Conservation (phyloP, 352 stramenopile species). For the Phytopythium cucurbitacearum region DNA sequence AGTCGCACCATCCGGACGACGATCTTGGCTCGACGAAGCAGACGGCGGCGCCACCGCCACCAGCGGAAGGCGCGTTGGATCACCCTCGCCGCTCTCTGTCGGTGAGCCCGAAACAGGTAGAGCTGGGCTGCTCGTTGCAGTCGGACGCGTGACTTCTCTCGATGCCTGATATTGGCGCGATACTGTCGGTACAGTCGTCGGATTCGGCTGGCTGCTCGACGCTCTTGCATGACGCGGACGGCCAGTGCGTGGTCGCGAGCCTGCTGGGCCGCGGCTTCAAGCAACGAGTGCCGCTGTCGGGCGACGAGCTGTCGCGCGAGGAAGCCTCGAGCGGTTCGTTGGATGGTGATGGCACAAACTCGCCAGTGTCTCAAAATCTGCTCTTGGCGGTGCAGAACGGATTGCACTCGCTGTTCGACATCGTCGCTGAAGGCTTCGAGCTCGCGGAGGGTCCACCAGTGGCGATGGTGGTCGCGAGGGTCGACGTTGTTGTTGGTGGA, state of each 20-base stretch:
- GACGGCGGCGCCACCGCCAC: constrained; percentile 24
- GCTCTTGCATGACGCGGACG: constrained; percentile 13
- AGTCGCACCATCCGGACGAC: constrained; percentile 25
- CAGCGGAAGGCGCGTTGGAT: constrained; percentile 35
- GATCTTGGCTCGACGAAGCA: constrained; percentile 17
- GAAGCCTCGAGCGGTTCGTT: constrained; percentile 34
- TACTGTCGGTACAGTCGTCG: constrained; percentile 32
- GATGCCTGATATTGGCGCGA: constrained; percentile 9
- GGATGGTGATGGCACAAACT: constrained; percentile 27
- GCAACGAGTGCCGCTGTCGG: constrained; percentile 16
- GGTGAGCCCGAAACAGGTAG: constrained; percentile 33
- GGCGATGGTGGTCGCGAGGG: constrained; percentile 17
- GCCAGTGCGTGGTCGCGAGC: constrained; percentile 14
- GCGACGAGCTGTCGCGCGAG: constrained; percentile 25
- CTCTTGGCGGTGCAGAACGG: constrained; percentile 34
- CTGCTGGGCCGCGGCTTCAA: constrained; percentile 19
- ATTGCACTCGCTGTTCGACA: constrained; percentile 28
- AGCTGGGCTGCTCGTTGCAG: constrained; percentile 23
- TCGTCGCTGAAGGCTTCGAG: constrained; percentile 32
- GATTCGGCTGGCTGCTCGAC: constrained; percentile 22
- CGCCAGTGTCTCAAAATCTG: constrained; percentile 33
- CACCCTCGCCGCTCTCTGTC: constrained; percentile 13
- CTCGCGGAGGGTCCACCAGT: constrained; percentile 44
- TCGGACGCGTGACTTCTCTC: constrained; percentile 18
- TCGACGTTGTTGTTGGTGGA: constrained; percentile 37